These are phyloP conservation scores for Bruguiera parviflora DNA, from an alignment of 345 rosid genomes.

Conservation along the genomic window DNA sequence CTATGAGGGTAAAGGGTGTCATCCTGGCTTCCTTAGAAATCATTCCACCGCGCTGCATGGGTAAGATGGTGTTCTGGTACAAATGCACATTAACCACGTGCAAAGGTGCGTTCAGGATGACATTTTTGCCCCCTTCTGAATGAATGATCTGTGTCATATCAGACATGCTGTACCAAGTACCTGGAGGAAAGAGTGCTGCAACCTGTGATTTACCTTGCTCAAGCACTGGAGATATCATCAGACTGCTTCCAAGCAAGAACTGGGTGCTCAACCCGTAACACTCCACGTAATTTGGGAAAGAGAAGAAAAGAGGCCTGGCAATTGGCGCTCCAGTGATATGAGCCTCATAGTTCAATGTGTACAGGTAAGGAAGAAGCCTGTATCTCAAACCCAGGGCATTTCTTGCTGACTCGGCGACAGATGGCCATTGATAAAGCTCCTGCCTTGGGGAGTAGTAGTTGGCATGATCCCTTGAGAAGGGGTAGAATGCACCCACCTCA, in stretches of 20 bases:
- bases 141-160: constrained; percentile 56
- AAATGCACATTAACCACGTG: constrained; percentile 79
- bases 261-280: constrained; percentile 81
- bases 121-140: constrained; percentile 48
- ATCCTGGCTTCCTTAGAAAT: constrained; percentile 74
- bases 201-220: constrained; percentile 67
- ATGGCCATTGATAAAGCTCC: constrained; percentile 93
- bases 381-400: constrained; percentile 97
- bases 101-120: constrained; percentile 70
- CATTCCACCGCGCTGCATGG: constrained; percentile 91
- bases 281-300: constrained; percentile 61
- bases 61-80: constrained; percentile 72
- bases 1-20: constrained; percentile 75
- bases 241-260: constrained; percentile 81
- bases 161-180: constrained; percentile 84
- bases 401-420: constrained; percentile 77
- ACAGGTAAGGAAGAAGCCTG: constrained; percentile 75
- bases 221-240: constrained; percentile 93
- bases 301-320: constrained; percentile 96
- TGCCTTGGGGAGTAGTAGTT: constrained; percentile 89
- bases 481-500: constrained; percentile 90
- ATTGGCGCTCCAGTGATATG: constrained; percentile 77
- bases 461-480: constrained; percentile 95
- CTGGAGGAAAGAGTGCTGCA: constrained; percentile 80
- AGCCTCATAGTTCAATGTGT: constrained; percentile 79